phyloP scores from a whole-genome alignment of 140 eudicot genomes.

The Ambrosia hybrid region DNA sequence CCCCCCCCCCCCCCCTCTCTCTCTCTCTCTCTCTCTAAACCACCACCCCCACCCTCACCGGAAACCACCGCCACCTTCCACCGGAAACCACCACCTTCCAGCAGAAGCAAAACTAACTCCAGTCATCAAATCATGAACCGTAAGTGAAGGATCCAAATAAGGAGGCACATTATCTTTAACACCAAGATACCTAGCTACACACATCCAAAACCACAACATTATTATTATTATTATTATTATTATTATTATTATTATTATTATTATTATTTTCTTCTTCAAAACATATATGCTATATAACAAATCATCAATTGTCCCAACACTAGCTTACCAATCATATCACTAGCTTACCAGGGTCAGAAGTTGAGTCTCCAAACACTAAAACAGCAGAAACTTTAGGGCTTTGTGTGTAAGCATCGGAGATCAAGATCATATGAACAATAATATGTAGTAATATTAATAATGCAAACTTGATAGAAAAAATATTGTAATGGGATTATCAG shows the following conservation, averaged over 20 bases:
- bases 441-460: conserved; percentile 25
- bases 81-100: too few relatives aligned
- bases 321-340: too few relatives aligned
- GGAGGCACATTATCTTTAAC: conserved; percentile 78
- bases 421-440: conserved; percentile 31
- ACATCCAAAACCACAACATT: conserved; percentile 3
- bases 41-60: too few relatives aligned
- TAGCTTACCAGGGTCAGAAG: conserved; percentile 74
- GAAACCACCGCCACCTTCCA: too few relatives aligned
- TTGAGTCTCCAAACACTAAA: conserved; percentile 65
- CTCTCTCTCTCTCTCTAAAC: too few relatives aligned
- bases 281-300: too few relatives aligned
- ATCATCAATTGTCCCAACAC: too few relatives aligned
- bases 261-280: too few relatives aligned
- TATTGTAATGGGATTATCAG: too few relatives aligned
- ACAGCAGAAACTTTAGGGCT: conserved; percentile 40
- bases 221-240: conserved; percentile 1
- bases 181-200: conserved; percentile 63
- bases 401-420: conserved; percentile 31
- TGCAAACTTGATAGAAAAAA: conserved; percentile 2
- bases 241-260: too few relatives aligned
- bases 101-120: conserved; percentile 98
- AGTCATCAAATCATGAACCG: conserved; percentile 53
- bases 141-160: conserved; percentile 76
- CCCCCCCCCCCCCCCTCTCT: too few relatives aligned